Evolutionary conservation across 352 stramenopile genomes (phyloP).

Genomic region (Globisporangium carolinianum): DNA sequence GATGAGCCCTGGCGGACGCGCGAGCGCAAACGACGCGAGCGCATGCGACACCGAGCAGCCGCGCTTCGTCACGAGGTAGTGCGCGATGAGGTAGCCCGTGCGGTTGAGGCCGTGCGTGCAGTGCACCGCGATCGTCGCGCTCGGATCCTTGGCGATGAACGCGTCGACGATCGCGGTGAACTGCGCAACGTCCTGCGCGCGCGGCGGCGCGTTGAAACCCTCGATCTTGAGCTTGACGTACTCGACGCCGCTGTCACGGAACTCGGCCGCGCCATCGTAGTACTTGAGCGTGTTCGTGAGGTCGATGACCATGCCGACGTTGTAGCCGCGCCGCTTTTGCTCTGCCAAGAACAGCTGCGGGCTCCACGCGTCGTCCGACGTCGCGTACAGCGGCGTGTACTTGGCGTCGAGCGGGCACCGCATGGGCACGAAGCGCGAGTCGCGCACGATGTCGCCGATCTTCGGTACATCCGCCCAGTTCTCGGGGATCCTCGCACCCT

Average conservation of each 20-base stretch:
- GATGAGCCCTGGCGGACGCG: conserved; percentile 67
- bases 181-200: conserved; percentile 32
- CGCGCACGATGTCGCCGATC: conserved; percentile 51
- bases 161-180: conserved; percentile 66
- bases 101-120: conserved; percentile 78
- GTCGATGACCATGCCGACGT: conserved; percentile 71
- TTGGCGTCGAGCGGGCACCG: conserved; percentile 69
- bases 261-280: conserved; percentile 55
- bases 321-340: conserved; percentile 25
- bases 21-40: conserved; percentile 35
- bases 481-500: conserved; percentile 35
- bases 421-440: conserved; percentile 56
- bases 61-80: conserved; percentile 59
- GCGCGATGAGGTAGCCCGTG: conserved; percentile 71
- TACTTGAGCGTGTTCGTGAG: conserved; percentile 85
- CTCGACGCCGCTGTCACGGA: conserved; percentile 35
- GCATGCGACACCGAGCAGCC: conserved; percentile 20
- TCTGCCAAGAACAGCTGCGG: conserved; percentile 43
- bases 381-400: conserved; percentile 35
- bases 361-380: conserved; percentile 42
- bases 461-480: conserved; percentile 80
- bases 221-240: conserved; percentile 81
- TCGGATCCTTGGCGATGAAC: conserved; percentile 34
- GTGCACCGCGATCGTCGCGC: conserved; percentile 59
- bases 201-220: conserved; percentile 53